Conservation (phyloP, 768 basidiomycete genomes). For the Piloderma croceum region DNA sequence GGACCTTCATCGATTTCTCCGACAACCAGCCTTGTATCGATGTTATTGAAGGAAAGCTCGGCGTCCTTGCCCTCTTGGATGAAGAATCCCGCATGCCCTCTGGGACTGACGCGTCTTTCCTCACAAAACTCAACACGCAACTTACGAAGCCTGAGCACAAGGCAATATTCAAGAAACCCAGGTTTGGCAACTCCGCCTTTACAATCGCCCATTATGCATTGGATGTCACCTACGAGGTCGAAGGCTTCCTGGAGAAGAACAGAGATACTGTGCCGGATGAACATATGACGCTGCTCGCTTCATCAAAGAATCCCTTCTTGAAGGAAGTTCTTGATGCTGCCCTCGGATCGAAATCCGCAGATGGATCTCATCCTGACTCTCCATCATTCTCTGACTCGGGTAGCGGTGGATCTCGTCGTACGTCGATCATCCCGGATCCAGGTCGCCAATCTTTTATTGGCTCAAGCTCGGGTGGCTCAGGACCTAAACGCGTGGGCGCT, state of each 20-base stretch:
- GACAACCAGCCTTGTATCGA: slow-evolving; percentile 99
- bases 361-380: slow-evolving; percentile 67
- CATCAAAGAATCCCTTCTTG: slow-evolving; percentile 87
- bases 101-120: slow-evolving; percentile 87
- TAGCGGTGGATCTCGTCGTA: slow-evolving; percentile 71
- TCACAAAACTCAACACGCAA: slow-evolving; percentile 87
- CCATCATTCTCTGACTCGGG: slow-evolving; percentile 75
- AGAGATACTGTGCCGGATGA: slow-evolving; percentile 98
- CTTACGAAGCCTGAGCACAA: slow-evolving; percentile 82
- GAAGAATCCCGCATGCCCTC: slow-evolving; percentile 96
- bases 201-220: slow-evolving; percentile 97
- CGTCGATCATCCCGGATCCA: slow-evolving; percentile 83
- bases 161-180: slow-evolving; percentile 92
- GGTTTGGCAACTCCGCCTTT: slow-evolving; percentile 97
- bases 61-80: slow-evolving; percentile 89
- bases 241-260: slow-evolving; percentile 98
- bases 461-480: slow-evolving; percentile 32
- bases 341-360: slow-evolving; percentile 60
- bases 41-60: slow-evolving; percentile 95
- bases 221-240: slow-evolving; percentile 97
- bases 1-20: slow-evolving; percentile 99
- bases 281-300: slow-evolving; percentile 82
- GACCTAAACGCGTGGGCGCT: slow-evolving; percentile 59
- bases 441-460: slow-evolving; percentile 70
- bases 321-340: slow-evolving; percentile 93